Percentiles rank a stretch among this genome's conserved stretches.
Evolutionary conservation across 768 basidiomycete genomes (phyloP).

Genomic region (Coprinopsis strossmayeri): DNA sequence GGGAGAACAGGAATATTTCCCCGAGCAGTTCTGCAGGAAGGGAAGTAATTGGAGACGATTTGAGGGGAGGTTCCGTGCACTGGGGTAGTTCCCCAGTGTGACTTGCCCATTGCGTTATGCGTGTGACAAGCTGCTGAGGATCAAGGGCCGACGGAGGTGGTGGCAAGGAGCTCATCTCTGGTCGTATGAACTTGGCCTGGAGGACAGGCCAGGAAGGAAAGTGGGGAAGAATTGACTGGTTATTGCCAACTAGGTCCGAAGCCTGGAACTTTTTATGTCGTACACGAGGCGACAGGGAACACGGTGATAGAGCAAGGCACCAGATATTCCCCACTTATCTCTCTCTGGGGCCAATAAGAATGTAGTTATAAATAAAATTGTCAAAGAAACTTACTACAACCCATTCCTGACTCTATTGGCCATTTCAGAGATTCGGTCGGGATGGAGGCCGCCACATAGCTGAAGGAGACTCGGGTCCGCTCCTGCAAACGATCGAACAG

Average conservation of each 20-base stretch:
- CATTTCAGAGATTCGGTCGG: too few species aligned
- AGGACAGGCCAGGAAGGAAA: too few species aligned
- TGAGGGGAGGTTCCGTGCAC: background rate
- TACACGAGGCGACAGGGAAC: background rate
- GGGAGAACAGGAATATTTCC: constrained; percentile 22
- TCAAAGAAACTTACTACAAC: too few species aligned
- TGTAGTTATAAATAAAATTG: too few species aligned
- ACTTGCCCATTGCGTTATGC: background rate
- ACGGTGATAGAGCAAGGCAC: constrained; percentile 4
- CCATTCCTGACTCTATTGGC: too few species aligned
- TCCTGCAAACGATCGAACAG: too few species aligned
- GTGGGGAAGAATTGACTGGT: too few species aligned
- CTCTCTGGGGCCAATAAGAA: background rate
- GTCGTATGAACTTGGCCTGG: too few species aligned
- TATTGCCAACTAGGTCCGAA: background rate
- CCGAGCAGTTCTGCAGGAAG: constrained; percentile 26
- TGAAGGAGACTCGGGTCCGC: too few species aligned
- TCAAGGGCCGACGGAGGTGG: background rate
- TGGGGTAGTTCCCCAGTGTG: background rate
- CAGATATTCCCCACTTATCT: background rate
- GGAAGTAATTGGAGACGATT: constrained; percentile 14
- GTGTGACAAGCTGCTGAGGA: background rate
- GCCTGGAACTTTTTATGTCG: background rate
- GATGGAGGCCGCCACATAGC: too few species aligned
- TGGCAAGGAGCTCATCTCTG: too few species aligned